Conservation (phyloP, 116 monocot genomes). For the Cymodocea nodosa region DNA sequence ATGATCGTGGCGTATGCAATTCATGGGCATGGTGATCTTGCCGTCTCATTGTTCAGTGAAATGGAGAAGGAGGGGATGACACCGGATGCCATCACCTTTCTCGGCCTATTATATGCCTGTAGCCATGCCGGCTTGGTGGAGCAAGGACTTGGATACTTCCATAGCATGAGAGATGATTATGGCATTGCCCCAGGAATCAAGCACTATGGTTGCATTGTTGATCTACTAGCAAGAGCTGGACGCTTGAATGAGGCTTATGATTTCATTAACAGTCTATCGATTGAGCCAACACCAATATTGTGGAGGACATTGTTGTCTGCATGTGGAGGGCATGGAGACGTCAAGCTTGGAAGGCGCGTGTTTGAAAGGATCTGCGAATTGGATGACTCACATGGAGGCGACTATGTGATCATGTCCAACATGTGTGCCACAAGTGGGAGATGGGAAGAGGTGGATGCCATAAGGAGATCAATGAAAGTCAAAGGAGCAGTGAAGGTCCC, state of each 20-base stretch:
- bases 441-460: slow-evolving; percentile 44
- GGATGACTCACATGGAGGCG: slow-evolving; percentile 68
- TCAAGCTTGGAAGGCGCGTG: slow-evolving; percentile 51
- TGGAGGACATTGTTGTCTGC: slow-evolving; percentile 69
- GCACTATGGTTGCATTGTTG: slow-evolving; percentile 68
- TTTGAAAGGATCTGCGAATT: slow-evolving; percentile 49
- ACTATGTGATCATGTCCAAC: slow-evolving; percentile 76
- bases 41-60: slow-evolving; percentile 33
- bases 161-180: slow-evolving; percentile 26
- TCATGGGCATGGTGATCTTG: slow-evolving; percentile 46
- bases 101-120: slow-evolving; percentile 67
- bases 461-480: slow-evolving; percentile 55
- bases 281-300: slow-evolving; percentile 52
- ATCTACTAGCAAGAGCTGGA: slow-evolving; percentile 57
- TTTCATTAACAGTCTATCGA: slow-evolving; percentile 40
- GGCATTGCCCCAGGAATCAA: slow-evolving; percentile 41
- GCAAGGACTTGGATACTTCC: slow-evolving; percentile 45
- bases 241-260: slow-evolving; percentile 43
- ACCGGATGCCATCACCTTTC: slow-evolving; percentile 66
- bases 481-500: slow-evolving; percentile 55
- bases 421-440: slow-evolving; percentile 35
- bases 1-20: slow-evolving; percentile 68
- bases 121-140: slow-evolving; percentile 68
- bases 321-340: slow-evolving; percentile 40
- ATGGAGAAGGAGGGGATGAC: slow-evolving; percentile 32